phyloP scores from a whole-genome alignment of 176 grass and related monocot genomes.

The Avena atlantica region DNA sequence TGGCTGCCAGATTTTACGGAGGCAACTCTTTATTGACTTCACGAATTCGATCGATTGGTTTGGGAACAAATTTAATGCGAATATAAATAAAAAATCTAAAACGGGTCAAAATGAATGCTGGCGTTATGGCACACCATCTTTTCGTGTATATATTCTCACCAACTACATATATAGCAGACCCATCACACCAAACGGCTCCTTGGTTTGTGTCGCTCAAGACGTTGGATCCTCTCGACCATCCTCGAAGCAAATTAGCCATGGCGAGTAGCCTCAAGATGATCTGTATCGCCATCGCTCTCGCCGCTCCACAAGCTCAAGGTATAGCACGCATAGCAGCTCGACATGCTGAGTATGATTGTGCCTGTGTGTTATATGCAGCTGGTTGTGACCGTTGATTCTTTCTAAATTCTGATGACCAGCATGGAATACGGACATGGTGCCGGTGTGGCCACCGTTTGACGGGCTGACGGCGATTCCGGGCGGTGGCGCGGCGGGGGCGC shows the following conservation, averaged over 20 bases:
- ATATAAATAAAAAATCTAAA: background rate
- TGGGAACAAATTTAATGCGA: background rate
- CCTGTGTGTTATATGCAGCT: background rate
- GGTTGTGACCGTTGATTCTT: background rate
- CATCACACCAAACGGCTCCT: background rate
- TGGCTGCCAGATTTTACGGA: background rate
- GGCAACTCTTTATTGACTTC: background rate
- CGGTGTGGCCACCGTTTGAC: background rate
- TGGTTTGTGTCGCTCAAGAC: background rate
- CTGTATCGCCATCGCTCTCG: background rate
- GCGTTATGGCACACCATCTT: background rate
- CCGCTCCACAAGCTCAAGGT: constrained; percentile 20
- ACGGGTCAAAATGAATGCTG: background rate
- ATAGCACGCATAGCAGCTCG: background rate
- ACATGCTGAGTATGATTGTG: background rate
- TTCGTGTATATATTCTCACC: background rate
- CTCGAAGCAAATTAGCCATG: background rate
- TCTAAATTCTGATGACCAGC: background rate
- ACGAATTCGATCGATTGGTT: background rate
- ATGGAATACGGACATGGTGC: constrained; percentile 23
- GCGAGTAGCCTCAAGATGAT: background rate
- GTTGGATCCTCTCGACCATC: background rate
- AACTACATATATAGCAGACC: background rate
- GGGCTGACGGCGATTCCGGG: background rate
- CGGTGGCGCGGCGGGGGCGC: background rate